Percentiles rank a stretch among this genome's conserved stretches.
phyloP scores from a whole-genome alignment of 352 stramenopile species.

The Pythium myriotylum region DNA sequence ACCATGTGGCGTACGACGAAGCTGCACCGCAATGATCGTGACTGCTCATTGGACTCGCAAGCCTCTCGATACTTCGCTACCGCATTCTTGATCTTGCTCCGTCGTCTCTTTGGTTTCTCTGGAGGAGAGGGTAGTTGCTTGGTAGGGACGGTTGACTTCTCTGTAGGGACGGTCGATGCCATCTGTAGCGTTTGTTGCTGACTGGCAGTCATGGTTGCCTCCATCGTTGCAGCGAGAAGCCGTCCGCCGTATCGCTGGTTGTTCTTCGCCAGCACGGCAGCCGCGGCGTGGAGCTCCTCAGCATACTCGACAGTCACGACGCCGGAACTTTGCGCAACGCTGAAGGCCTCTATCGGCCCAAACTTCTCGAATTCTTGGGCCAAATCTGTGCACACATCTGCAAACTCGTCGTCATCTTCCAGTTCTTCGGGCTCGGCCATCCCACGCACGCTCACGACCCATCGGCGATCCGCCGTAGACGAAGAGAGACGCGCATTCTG shows the following conservation, averaged over 20 bases:
- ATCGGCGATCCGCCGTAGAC: background rate
- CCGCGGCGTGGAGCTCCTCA: conserved; percentile 15
- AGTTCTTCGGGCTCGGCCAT: conserved; percentile 37
- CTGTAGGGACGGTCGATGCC: no score
- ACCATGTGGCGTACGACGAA: conserved; percentile 32
- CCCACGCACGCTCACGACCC: conserved; percentile 8
- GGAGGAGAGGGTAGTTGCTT: background rate
- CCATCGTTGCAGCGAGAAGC: conserved; percentile 8
- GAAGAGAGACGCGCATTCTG: background rate
- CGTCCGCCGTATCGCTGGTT: conserved; percentile 43
- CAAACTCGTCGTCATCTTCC: conserved; percentile 44
- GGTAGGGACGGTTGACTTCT: no score
- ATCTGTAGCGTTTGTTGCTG: background rate
- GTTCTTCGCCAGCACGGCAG: conserved; percentile 26
- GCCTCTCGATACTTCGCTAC: conserved; percentile 1
- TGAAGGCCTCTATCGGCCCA: conserved; percentile 3
- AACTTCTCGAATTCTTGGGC: conserved; percentile 25
- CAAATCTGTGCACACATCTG: conserved; percentile 39
- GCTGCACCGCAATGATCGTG: background rate
- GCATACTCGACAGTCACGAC: conserved; percentile 25
- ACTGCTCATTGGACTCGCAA: background rate
- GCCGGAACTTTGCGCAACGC: conserved; percentile 13
- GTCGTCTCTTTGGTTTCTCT: conserved; percentile 30
- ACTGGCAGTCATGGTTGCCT: background rate
- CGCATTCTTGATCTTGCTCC: conserved; percentile 38